These are phyloP conservation scores for Phylloporus scabripes DNA, from an alignment of 768 basidiomycete species.

Conservation along the genomic window DNA sequence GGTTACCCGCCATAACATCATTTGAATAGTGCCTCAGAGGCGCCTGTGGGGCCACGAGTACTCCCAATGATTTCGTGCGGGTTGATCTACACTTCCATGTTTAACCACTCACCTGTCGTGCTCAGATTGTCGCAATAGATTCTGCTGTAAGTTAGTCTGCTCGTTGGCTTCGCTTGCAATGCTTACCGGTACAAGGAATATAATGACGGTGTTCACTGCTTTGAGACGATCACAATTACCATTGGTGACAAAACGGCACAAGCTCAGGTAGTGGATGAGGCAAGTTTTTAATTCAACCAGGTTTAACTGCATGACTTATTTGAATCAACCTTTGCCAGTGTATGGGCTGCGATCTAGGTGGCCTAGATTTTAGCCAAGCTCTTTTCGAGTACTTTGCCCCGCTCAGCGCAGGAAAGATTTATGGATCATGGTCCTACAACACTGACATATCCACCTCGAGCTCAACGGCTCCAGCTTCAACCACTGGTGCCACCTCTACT, in stretches of 20 bases:
- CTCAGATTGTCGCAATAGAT: constrained; percentile 43
- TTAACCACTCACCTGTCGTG: background rate
- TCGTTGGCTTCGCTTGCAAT: background rate
- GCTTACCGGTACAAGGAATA: constrained; percentile 32
- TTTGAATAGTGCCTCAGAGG: constrained; percentile 29
- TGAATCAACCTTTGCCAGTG: constrained; percentile 29
- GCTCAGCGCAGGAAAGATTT: constrained; percentile 30
- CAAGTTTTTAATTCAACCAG: constrained; percentile 15
- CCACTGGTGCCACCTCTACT: constrained; percentile 21
- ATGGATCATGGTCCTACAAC: constrained; percentile 39
- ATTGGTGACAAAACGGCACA: constrained; percentile 33
- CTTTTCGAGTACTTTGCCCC: constrained; percentile 42
- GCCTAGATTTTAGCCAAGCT: constrained; percentile 42
- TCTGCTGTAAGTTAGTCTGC: constrained; percentile 28
- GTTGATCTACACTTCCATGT: background rate
- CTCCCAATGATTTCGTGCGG: constrained; percentile 26
- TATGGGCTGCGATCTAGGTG: constrained; percentile 33
- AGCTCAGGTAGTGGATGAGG: constrained; percentile 43
- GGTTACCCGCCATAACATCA: background rate
- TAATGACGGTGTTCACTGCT: constrained; percentile 38
- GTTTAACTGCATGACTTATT: background rate
- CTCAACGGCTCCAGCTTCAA: constrained; percentile 15
- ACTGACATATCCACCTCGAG: constrained; percentile 18
- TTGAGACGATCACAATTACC: constrained; percentile 40
- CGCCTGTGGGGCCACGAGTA: constrained; percentile 32